A percentile compares a stretch with the other conserved stretches of the same genome.
Conservation (phyloP, 441 rosid species). For the Geranium incanum region DNA sequence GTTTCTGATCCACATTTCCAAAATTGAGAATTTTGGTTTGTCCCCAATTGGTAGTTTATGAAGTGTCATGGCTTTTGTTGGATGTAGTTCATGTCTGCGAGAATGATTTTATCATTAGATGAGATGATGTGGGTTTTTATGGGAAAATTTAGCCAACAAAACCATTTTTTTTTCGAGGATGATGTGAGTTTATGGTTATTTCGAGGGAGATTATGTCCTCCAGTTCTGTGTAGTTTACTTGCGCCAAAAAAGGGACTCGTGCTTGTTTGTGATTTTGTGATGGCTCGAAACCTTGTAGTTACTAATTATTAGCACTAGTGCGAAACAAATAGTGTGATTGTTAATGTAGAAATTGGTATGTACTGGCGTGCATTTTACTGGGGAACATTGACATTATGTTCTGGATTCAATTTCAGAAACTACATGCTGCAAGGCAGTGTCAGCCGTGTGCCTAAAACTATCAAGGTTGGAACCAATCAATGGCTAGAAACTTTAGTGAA, state of each 20-base stretch:
- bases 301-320: background rate
- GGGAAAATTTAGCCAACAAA: too few relatives aligned
- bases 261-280: background rate
- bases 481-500: background rate
- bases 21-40: too few relatives aligned
- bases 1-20: background rate
- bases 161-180: background rate
- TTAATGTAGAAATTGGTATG: background rate
- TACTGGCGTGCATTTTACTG: background rate
- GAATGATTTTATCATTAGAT: background rate
- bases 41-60: background rate
- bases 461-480: background rate
- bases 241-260: background rate
- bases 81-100: background rate
- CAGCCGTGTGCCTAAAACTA: background rate
- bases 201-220: too few relatives aligned
- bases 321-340: background rate
- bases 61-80: background rate
- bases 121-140: background rate
- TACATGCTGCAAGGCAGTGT: too few relatives aligned
- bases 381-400: background rate
- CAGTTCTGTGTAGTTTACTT: too few relatives aligned
- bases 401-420: too few relatives aligned
- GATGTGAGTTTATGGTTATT: background rate
- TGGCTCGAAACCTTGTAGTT: background rate